Conservation (phyloP, 371 early-diverging fungal genomes). For the Apophysomyces elegans region DNA sequence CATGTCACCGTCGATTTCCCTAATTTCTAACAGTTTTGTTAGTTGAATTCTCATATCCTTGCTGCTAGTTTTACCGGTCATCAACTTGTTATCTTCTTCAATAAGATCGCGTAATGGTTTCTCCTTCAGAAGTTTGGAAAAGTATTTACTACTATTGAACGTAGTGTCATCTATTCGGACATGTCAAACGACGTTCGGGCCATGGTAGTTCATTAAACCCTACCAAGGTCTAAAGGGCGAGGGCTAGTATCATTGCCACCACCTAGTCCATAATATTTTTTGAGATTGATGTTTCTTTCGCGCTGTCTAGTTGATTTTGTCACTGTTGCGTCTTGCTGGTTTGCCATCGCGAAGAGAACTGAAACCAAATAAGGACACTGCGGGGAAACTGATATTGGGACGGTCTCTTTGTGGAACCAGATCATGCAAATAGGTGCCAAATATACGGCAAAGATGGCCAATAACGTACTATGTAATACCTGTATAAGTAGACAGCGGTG, state of each 20-base stretch:
- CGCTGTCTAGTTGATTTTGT: slow-evolving; percentile 16
- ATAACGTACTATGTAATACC: too few relatives aligned
- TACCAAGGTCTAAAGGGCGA: slow-evolving; percentile 43
- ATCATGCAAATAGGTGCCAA: too few relatives aligned
- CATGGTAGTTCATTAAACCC: neutral
- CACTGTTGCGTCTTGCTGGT: neutral
- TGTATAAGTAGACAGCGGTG: too few relatives aligned
- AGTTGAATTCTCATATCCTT: neutral
- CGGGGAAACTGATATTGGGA: too few relatives aligned
- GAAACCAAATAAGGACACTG: neutral
- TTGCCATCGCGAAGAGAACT: neutral
- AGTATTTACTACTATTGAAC: slow-evolving; percentile 78
- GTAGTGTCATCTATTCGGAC: slow-evolving; percentile 57
- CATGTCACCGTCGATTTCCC: slow-evolving; percentile 94
- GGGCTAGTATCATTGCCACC: slow-evolving; percentile 13
- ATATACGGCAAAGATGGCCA: too few relatives aligned
- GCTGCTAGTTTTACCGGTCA: slow-evolving; percentile 52
- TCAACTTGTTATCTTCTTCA: slow-evolving; percentile 73
- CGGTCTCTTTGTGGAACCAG: too few relatives aligned
- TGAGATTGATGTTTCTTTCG: slow-evolving; percentile 34
- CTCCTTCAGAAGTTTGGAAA: slow-evolving; percentile 72
- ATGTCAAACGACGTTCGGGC: neutral
- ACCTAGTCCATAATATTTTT: slow-evolving; percentile 48
- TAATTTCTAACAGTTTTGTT: slow-evolving; percentile 57
- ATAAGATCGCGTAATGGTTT: slow-evolving; percentile 71